Evolutionary conservation across 1,284 basidiomycete genomes (phyloP), one percentile per base, ranked within the genome.

Genomic region (Pyrrhoderma lamaoense): DNA sequence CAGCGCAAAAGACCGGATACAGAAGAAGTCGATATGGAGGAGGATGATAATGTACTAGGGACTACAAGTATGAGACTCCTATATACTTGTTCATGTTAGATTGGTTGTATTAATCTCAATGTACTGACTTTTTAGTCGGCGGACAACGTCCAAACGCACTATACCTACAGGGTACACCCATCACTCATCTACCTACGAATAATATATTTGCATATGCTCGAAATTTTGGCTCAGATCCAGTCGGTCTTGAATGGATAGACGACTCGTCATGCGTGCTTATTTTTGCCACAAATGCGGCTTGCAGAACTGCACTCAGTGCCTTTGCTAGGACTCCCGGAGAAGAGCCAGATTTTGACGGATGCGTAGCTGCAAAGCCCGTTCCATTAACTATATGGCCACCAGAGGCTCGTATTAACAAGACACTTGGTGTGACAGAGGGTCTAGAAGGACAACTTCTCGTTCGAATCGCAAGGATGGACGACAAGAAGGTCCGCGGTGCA

Each of bases 211-310:
- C 81, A 0, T 90, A 89, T 58, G 80, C 80, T 21, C 82, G 79
- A 1, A 79, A 88, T 58, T 86, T 83, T 60, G 79, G 83, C 44
- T 72, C 77, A 0, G 72, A 75, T 21, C 87, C 86, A 0, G 72
- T 86, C 53, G 82, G 74, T 1, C 67, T 87, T 8, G 85, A 89
- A 64, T 89, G 86, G 87, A 73, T 90, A 8, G 79, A 88, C 62
- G 87, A 90, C 66, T 80, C 70, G 23, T 85, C 83, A 23, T 89
- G 85, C 59, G 74, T 90, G 3, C 69, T 89, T 50, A 81, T 90
- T 44, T 90, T 87, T 60, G 66, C 75, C 9, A 69, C 77, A 21
- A 78, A 73, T 47, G 57, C 65, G 35, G 64, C 70, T 4, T 83
- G 85, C 8, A 75, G 74, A 7, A 59, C 65, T 1, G 85, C 77